Conservation (phyloP, 1,139 yeast species). For the Oligophagozyma castellii region DNA sequence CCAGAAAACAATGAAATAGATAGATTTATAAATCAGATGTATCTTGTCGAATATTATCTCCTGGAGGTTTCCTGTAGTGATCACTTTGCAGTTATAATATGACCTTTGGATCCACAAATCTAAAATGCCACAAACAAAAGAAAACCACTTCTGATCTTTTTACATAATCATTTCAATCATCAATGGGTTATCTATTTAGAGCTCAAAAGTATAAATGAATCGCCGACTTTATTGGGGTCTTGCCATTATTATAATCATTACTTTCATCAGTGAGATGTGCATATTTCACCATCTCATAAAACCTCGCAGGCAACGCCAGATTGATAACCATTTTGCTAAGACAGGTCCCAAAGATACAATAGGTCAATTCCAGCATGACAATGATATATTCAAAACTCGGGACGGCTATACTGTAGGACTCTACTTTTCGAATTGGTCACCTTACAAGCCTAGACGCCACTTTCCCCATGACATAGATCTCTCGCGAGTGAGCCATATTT, state of each 20-base stretch:
- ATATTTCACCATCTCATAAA: conserved; percentile 7
- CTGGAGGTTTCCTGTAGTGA: too few species aligned
- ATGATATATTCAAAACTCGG: conserved; percentile 1
- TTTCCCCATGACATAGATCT: conserved; percentile 55
- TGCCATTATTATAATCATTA: too few species aligned
- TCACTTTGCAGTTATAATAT: too few species aligned
- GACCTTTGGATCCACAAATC: too few species aligned
- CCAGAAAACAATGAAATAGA: conserved; percentile 1
- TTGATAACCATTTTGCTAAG: conserved; percentile 3
- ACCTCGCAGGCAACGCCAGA: conserved; percentile 3
- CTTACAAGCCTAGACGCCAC: conserved; percentile 44
- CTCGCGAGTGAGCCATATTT: conserved; percentile 45
- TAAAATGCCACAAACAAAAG: too few species aligned
- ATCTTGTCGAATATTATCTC: too few species aligned
- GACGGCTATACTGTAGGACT: conserved; percentile 22
- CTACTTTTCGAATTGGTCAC: conserved; percentile 58
- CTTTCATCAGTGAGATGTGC: conserved; percentile 8
- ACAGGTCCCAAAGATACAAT: not conserved
- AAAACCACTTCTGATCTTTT: too few species aligned
- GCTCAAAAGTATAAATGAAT: too few species aligned
- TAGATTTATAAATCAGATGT: not conserved
- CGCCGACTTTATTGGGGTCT: too few species aligned
- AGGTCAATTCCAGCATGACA: not conserved
- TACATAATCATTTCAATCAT: too few species aligned
- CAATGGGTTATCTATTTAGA: too few species aligned